Evolutionary conservation across 108 stramenopile genomes (phyloP), one percentile per base, ranked within the genome.

Genomic region (Nannochloropsis gaditana): DNA sequence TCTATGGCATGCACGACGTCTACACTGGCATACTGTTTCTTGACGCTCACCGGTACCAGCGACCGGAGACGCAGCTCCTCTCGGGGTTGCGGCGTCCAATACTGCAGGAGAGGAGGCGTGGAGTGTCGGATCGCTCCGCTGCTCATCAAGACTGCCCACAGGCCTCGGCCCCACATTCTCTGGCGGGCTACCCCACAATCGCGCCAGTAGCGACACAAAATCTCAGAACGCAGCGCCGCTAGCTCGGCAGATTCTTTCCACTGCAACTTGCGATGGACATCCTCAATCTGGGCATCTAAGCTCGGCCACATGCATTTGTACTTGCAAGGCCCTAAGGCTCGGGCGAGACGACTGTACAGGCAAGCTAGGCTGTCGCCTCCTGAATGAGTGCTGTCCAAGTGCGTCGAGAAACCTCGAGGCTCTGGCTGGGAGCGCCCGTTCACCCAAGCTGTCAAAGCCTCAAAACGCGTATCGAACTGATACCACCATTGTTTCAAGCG

Each of bases 211-310:
- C 47, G 47, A 11, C 11, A 10, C 15, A 50, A 50, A 50, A 50
- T 15, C 11, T 50, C 11, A 50, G 47, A 15, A 10, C 47, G 47
- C 15, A 50, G 15, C 15, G 47, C 47, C 10, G 47, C 47, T 15
- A 73, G 59, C 19, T 73, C 59, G n/a, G 59, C 59, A 73, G 59
- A 73, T 73, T 73, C 59, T n/a, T n/a, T 15, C 59, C 59, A 73
- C 4, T 73, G 59, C n/a, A 73, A n/a, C 59, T 73, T 73, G 3
- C n/a, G 19, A n/a, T 73, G 3, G 5, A 73, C 59, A n/a, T 73
- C 59, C n/a, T 73, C 19, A 73, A 15, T 15, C 59, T 15, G 15
- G 15, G 59, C 59, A 73, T 6, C n/a, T 73, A n/a, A n/a, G 15
- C 59, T 15, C 15, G 59, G 59, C 4, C 59, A 73, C 59, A n/a